phyloP scores from a whole-genome alignment of 768 basidiomycete species.

The Strobilomyces dryophilus region DNA sequence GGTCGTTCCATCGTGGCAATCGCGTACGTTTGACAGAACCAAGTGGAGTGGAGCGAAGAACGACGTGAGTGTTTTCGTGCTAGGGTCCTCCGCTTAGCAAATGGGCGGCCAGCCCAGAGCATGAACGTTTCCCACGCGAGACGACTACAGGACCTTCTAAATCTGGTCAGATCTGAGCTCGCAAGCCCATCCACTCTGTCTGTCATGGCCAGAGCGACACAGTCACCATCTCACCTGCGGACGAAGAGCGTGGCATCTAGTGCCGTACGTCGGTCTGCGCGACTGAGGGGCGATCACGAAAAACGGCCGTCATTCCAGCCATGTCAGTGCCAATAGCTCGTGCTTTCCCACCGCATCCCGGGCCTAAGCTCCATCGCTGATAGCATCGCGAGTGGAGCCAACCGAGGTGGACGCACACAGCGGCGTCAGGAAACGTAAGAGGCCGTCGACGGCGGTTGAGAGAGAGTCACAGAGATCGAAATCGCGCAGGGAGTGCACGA shows the following conservation, averaged over 20 bases:
- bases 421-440: slow-evolving; percentile 11
- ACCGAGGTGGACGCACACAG: not conserved
- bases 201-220: slow-evolving; percentile 19
- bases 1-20: not conserved
- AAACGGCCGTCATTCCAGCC: not conserved
- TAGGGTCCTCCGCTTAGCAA: too few species aligned
- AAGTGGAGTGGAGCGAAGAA: not conserved
- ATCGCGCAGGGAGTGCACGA: slow-evolving; percentile 13
- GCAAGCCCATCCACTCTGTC: not conserved
- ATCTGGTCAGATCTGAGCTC: slow-evolving; percentile 14
- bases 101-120: not conserved
- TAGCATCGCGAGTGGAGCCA: slow-evolving; percentile 3
- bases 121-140: slow-evolving; percentile 14
- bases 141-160: slow-evolving; percentile 31
- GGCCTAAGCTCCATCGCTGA: not conserved
- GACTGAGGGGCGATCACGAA: slow-evolving; percentile 8
- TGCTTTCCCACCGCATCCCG: not conserved
- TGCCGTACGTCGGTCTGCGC: slow-evolving; percentile 21
- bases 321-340: slow-evolving; percentile 14
- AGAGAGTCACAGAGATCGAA: not conserved
- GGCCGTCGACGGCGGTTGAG: not conserved
- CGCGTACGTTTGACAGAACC: too few species aligned
- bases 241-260: slow-evolving; percentile 25
- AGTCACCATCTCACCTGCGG: slow-evolving; percentile 8
- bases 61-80: too few species aligned